Conservation (phyloP, 176 grass and related monocot genomes). For the Aegilops longissima region DNA sequence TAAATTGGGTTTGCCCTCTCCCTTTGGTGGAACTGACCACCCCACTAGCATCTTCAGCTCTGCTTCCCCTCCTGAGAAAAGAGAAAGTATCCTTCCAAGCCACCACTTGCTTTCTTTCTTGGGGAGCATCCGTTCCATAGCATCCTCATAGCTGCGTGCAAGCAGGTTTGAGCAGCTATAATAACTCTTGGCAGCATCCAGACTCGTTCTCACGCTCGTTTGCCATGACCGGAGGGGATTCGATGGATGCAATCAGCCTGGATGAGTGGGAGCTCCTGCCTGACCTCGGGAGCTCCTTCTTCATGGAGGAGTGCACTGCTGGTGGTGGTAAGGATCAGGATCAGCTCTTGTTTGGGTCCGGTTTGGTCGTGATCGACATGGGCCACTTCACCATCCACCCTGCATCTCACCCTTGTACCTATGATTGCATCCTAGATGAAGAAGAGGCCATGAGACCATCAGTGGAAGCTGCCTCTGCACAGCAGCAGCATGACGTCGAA, state of each 20-base stretch:
- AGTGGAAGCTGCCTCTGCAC: not conserved
- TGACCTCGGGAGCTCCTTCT: constrained; percentile 35
- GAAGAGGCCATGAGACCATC: not conserved
- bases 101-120: constrained; percentile 17
- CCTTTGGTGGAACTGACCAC: not conserved
- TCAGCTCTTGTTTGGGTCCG: constrained; percentile 30
- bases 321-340: constrained; percentile 41
- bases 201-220: too few relatives aligned
- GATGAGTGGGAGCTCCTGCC: constrained; percentile 94
- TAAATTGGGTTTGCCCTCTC: constrained; percentile 20
- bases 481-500: not conserved
- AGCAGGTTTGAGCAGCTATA: constrained; percentile 16
- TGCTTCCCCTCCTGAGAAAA: constrained; percentile 27
- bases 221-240: constrained; percentile 18
- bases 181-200: not conserved
- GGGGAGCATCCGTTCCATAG: constrained; percentile 20
- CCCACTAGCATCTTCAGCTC: not conserved
- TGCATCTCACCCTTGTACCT: constrained; percentile 32
- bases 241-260: constrained; percentile 53
- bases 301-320: constrained; percentile 28
- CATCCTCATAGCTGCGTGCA: constrained; percentile 14
- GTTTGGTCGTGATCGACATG: constrained; percentile 55
- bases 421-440: constrained; percentile 10
- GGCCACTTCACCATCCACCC: constrained; percentile 45
- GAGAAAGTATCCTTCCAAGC: constrained; percentile 37